phyloP scores from a whole-genome alignment of 768 basidiomycete genomes.

The Coprinellus micaceus region DNA sequence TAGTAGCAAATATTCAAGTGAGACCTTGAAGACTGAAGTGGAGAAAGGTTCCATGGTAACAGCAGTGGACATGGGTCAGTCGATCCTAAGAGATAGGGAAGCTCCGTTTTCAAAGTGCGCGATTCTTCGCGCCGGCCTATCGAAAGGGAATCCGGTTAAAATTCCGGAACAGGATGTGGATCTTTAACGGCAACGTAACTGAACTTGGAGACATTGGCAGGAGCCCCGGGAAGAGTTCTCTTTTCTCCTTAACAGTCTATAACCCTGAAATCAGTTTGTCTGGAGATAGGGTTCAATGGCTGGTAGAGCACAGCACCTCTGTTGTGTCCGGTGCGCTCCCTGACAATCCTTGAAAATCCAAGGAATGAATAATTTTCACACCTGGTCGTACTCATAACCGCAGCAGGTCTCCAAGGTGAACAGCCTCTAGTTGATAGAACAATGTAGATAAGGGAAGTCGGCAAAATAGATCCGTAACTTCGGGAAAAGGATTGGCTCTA shows the following conservation, averaged over 20 bases:
- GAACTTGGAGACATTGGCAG: constrained; percentile 57
- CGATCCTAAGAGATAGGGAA: constrained; percentile 79
- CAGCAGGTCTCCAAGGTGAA: constrained; percentile 81
- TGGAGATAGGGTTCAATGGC: constrained; percentile 70
- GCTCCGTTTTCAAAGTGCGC: constrained; percentile 66
- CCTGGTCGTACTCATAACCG: constrained; percentile 75
- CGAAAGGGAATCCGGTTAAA: constrained; percentile 78
- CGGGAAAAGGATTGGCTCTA: constrained; percentile 71
- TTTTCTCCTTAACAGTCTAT: constrained; percentile 73
- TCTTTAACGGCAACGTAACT: constrained; percentile 68
- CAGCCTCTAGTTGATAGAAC: constrained; percentile 78
- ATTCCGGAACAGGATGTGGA: constrained; percentile 75
- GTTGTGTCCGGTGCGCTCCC: constrained; percentile 70
- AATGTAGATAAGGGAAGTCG: constrained; percentile 80
- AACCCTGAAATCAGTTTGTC: constrained; percentile 73
- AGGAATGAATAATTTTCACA: constrained; percentile 67
- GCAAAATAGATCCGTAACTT: constrained; percentile 77
- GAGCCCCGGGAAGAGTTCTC: constrained; percentile 76
- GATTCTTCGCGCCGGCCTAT: constrained; percentile 63
- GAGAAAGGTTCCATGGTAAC: constrained; percentile 86
- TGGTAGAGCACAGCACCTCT: constrained; percentile 70
- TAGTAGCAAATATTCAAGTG: constrained; percentile 88
- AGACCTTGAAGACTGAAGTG: constrained; percentile 86
- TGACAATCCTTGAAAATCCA: constrained; percentile 72
- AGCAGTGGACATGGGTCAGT: constrained; percentile 84